These are phyloP conservation scores for Terana coerulea DNA, from an alignment of 768 basidiomycete species.

Conservation along the genomic window DNA sequence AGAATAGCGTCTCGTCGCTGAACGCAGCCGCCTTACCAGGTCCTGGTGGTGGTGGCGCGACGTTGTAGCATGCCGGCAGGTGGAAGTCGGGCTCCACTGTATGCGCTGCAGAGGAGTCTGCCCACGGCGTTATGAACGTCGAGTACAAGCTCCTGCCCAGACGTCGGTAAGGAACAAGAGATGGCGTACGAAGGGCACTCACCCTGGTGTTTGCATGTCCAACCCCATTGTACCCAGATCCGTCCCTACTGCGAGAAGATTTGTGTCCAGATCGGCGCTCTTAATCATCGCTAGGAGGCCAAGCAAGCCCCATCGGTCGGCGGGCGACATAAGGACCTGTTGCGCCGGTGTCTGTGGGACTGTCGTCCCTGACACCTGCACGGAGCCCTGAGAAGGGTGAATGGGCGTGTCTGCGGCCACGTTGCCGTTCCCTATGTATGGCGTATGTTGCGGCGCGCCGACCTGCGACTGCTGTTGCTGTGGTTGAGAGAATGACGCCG, in stretches of 20 bases:
- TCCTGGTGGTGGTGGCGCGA: slow-evolving; percentile 82
- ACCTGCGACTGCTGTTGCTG: slow-evolving; percentile 24
- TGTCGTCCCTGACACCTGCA: slow-evolving; percentile 39
- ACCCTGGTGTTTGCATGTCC: slow-evolving; percentile 84
- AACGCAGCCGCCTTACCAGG: slow-evolving; percentile 79
- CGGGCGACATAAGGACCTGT: slow-evolving; percentile 87
- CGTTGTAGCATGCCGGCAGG: slow-evolving; percentile 89
- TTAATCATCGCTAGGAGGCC: slow-evolving; percentile 86
- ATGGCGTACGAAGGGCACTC: slow-evolving; percentile 32
- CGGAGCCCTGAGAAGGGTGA: slow-evolving; percentile 30
- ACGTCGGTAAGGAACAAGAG: neutral
- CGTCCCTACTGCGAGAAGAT: slow-evolving; percentile 79
- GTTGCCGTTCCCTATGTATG: slow-evolving; percentile 28
- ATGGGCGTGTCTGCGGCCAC: slow-evolving; percentile 26
- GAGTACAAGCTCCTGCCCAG: slow-evolving; percentile 73
- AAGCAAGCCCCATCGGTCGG: slow-evolving; percentile 92
- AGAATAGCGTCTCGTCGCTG: slow-evolving; percentile 95
- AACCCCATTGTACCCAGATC: slow-evolving; percentile 91
- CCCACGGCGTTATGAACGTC: slow-evolving; percentile 95
- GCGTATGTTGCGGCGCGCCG: slow-evolving; percentile 24
- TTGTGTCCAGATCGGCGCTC: slow-evolving; percentile 80
- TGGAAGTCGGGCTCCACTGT: slow-evolving; percentile 91
- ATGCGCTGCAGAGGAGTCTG: slow-evolving; percentile 82
- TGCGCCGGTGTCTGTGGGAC: slow-evolving; percentile 85
- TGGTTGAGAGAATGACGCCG: slow-evolving; percentile 35